A percentile compares a stretch with the other conserved stretches of the same genome.
Conservation (phyloP, 768 basidiomycete genomes). For the Macrocybe gigantea region DNA sequence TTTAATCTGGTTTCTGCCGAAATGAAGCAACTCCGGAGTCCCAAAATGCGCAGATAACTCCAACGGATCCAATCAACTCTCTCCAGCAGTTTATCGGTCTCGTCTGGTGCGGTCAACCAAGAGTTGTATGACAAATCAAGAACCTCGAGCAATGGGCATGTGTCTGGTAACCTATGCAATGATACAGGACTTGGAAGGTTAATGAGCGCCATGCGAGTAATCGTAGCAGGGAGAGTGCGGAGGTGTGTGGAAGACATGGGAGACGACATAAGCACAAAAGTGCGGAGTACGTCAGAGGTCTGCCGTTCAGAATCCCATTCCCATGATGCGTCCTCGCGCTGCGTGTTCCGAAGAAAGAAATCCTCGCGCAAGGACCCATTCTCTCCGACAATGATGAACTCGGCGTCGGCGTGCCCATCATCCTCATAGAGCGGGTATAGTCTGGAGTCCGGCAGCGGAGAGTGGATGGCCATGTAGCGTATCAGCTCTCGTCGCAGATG, state of each 20-base stretch:
- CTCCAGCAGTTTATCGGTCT: slow-evolving; percentile 32
- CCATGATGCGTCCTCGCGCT: slow-evolving; percentile 2
- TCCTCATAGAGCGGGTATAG: slow-evolving; percentile 45
- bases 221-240: slow-evolving; percentile 53
- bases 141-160: slow-evolving; percentile 56
- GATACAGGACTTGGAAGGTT: slow-evolving; percentile 41
- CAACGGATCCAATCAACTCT: slow-evolving; percentile 56
- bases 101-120: slow-evolving; percentile 29
- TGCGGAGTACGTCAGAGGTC: slow-evolving; percentile 29
- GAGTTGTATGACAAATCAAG: slow-evolving; percentile 67
- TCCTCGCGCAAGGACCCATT: slow-evolving; percentile 36
- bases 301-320: slow-evolving; percentile 45
- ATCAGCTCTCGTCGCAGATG: slow-evolving; percentile 58
- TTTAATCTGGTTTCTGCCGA: slow-evolving; percentile 32
- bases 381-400: slow-evolving; percentile 60
- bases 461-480: slow-evolving; percentile 50
- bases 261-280: slow-evolving; percentile 46
- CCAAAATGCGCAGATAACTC: slow-evolving; percentile 47
- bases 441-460: slow-evolving; percentile 45
- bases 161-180: slow-evolving; percentile 49
- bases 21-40: slow-evolving; percentile 48
- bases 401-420: slow-evolving; percentile 53
- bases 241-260: slow-evolving; percentile 37
- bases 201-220: slow-evolving; percentile 58
- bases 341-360: slow-evolving; percentile 25